These are phyloP conservation scores for Trichosporon ovoides DNA, from an alignment of 1,284 basidiomycete species.

Conservation along the genomic window DNA sequence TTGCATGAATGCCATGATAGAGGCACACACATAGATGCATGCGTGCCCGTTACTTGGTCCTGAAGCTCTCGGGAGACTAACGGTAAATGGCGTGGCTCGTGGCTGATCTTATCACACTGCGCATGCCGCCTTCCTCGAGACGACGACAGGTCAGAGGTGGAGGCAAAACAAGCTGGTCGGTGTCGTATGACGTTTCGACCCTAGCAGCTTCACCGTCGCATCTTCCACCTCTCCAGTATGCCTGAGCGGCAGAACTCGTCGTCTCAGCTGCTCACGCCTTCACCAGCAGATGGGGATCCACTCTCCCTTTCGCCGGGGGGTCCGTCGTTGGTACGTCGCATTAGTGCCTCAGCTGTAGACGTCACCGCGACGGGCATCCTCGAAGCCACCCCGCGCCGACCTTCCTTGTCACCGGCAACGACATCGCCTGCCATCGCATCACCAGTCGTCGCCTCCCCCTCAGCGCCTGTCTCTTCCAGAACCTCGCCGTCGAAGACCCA, in stretches of 20 bases:
- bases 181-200: conserved; percentile 1
- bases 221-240: background rate
- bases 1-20: conserved; percentile 2
- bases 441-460: background rate
- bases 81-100: background rate
- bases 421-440: background rate
- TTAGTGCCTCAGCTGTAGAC: background rate
- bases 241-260: conserved; percentile 6
- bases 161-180: background rate
- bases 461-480: background rate
- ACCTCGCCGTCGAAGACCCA: background rate
- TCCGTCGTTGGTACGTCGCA: background rate
- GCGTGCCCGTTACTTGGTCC: no score
- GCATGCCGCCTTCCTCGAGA: background rate
- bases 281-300: background rate
- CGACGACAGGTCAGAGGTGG: background rate
- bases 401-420: background rate
- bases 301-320: background rate
- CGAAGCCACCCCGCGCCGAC: background rate
- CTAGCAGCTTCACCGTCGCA: background rate
- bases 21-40: background rate
- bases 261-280: background rate
- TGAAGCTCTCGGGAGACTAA: background rate
- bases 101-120: conserved; percentile 1
- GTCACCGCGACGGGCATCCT: background rate